Evolutionary conservation across 2,329 filamentous ascomycete species (phyloP), one percentile per base, ranked within the genome.

Genomic region (Trichoderma asperellum): DNA sequence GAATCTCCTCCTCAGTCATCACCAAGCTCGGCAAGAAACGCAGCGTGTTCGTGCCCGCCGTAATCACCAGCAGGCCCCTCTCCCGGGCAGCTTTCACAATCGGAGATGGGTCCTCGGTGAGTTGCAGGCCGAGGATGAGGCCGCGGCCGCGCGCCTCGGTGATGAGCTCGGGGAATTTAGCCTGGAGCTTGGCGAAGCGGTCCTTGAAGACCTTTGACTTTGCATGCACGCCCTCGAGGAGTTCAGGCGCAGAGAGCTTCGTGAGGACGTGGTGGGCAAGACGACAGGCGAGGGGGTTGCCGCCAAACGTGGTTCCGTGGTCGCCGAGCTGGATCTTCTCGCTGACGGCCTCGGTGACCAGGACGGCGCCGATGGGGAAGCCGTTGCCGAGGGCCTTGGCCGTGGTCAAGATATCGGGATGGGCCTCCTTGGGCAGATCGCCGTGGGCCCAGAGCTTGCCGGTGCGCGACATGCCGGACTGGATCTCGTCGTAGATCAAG

Each of bases 341-440:
- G 53, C 75, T 73, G 5, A 84, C 81, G 27, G 76, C 73, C 64
- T 77, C 75, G 16, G 81, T 83, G 32, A 84, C 81, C 29, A 83
- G 73, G 27, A 82, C 81, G 7, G 96, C 96, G 62, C 93, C 96
- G 73, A 99, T 94, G 59, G 96, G 96, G 80, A 97, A 95, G 5
- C 96, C 96, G 77, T 99, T 99, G 18, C 96, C 96, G 2, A 99
- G 89, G 0, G 96, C 96, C 83, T 99, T 99, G 69, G 96, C 96
- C 0, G 92, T 95, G 16, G 95, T 97, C 72, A 99, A 82, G 73
- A 99, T 91, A 76, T 99, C 96, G 7, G 96, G 96, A 78, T 99
- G 96, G 1, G 94, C 93, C 73, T 92, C 90, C 74, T 86, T 83
- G 43, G 92, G 91, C 29, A 96, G 86, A 69, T 85, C 84, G 12